Evolutionary conservation across 371 early-diverging fungal genomes (phyloP).

Genomic region (Mucor mucedo): DNA sequence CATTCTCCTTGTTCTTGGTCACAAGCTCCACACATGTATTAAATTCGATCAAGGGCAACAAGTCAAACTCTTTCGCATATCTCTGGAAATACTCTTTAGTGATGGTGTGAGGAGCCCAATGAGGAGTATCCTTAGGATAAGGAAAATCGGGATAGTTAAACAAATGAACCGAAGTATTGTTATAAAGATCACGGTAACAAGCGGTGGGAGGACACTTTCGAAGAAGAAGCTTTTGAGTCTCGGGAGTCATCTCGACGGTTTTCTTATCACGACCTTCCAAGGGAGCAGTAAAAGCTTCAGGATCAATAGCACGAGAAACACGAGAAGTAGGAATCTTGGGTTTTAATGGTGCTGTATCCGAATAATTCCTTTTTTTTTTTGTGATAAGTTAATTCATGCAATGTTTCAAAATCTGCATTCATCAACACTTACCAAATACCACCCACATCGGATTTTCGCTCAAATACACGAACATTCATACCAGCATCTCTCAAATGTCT

Average conservation of each 20-base stretch:
- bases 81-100: constrained; percentile 11
- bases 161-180: constrained; percentile 10
- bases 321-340: constrained; percentile 28
- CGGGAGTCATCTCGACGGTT: constrained; percentile 25
- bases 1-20: constrained; percentile 14
- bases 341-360: constrained; percentile 23
- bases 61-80: constrained; percentile 18
- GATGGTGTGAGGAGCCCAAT: constrained; percentile 2
- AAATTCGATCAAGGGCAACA: constrained; percentile 28
- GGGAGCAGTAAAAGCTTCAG: neutral
- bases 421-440: constrained; percentile 28
- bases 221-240: constrained; percentile 10
- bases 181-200: constrained; percentile 28
- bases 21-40: constrained; percentile 29
- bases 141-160: constrained; percentile 20
- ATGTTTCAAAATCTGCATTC: neutral
- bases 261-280: constrained; percentile 2
- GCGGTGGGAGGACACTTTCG: constrained; percentile 27
- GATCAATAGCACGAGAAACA: constrained; percentile 3
- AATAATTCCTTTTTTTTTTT: constrained; percentile 20
- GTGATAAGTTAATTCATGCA: too few species aligned
- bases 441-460: constrained; percentile 24
- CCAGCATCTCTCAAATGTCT: constrained; percentile 23
- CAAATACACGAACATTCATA: constrained; percentile 27
- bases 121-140: constrained; percentile 5